Percentiles rank a stretch among this genome's conserved stretches.
These are phyloP conservation scores for Passiflora organensis DNA, from an alignment of 345 rosid species.

Conservation along the genomic window DNA sequence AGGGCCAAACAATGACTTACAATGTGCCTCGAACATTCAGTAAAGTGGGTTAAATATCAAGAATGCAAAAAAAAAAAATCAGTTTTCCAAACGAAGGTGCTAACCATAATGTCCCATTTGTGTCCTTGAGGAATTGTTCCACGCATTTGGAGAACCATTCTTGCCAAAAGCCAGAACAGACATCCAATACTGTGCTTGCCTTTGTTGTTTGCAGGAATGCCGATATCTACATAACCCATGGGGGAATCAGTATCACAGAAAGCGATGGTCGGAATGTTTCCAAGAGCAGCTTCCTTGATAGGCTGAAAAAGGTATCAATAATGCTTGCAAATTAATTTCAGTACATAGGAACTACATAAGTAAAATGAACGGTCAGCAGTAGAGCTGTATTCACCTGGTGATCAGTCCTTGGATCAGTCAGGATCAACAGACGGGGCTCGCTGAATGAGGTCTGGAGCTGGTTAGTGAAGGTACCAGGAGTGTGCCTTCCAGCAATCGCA, in stretches of 20 bases:
- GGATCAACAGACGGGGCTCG: conserved; percentile 80
- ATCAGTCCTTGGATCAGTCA: conserved; percentile 96
- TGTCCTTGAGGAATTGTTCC: conserved; percentile 69
- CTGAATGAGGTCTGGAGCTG: conserved; percentile 89
- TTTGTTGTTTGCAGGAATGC: conserved; percentile 95
- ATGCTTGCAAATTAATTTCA: background rate
- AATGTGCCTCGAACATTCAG: no score
- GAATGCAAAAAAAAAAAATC: background rate
- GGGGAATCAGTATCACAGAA: conserved; percentile 98
- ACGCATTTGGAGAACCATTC: conserved; percentile 98
- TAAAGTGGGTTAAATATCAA: no score
- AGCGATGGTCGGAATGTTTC: conserved; percentile 91
- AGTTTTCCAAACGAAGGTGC: background rate
- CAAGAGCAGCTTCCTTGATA: conserved; percentile 92
- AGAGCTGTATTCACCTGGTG: conserved; percentile 52
- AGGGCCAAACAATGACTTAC: background rate
- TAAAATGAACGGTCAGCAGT: background rate
- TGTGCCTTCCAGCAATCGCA: conserved; percentile 97
- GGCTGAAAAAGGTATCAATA: conserved; percentile 52
- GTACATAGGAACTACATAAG: no score
- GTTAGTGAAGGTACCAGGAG: conserved; percentile 97
- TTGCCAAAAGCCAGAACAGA: conserved; percentile 87
- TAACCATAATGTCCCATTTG: conserved; percentile 34
- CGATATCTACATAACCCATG: conserved; percentile 83
- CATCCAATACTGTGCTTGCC: conserved; percentile 97